Conservation (phyloP, 768 basidiomycete species). For the Grammothele lineata region DNA sequence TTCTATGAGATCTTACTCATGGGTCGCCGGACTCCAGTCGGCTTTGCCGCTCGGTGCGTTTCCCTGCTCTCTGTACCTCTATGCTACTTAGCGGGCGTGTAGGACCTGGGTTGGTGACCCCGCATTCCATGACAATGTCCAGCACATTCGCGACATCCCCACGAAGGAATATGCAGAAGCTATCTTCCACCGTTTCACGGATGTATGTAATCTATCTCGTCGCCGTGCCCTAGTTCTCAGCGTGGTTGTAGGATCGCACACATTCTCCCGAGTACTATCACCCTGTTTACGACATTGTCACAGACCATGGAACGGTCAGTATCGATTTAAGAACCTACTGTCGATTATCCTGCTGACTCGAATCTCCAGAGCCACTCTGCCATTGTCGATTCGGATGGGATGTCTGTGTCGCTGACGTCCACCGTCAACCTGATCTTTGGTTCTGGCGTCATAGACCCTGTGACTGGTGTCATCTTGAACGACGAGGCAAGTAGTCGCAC, state of each 20-base stretch:
- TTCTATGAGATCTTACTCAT: constrained; percentile 3
- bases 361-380: constrained; percentile 73
- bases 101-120: constrained; percentile 87
- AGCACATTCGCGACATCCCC: constrained; percentile 57
- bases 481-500: constrained; percentile 78
- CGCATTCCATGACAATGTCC: constrained; percentile 51
- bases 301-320: constrained; percentile 85
- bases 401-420: constrained; percentile 83
- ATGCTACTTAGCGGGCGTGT: too few species aligned
- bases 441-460: constrained; percentile 78
- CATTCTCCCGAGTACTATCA: constrained; percentile 82
- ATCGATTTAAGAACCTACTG: not conserved
- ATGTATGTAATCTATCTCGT: too few species aligned
- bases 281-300: constrained; percentile 70
- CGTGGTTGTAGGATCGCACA: constrained; percentile 65
- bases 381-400: constrained; percentile 76
- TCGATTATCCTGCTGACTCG: too few species aligned
- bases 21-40: constrained; percentile 35
- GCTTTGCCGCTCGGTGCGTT: constrained; percentile 56
- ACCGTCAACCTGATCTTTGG: constrained; percentile 92
- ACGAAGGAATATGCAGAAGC: constrained; percentile 63
- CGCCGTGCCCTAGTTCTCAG: too few species aligned
- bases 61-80: not conserved
- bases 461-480: constrained; percentile 87
- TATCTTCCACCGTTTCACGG: constrained; percentile 70